These are phyloP conservation scores for Hirsutella rhossiliensis DNA, from an alignment of 2,329 filamentous ascomycete species.

Conservation along the genomic window DNA sequence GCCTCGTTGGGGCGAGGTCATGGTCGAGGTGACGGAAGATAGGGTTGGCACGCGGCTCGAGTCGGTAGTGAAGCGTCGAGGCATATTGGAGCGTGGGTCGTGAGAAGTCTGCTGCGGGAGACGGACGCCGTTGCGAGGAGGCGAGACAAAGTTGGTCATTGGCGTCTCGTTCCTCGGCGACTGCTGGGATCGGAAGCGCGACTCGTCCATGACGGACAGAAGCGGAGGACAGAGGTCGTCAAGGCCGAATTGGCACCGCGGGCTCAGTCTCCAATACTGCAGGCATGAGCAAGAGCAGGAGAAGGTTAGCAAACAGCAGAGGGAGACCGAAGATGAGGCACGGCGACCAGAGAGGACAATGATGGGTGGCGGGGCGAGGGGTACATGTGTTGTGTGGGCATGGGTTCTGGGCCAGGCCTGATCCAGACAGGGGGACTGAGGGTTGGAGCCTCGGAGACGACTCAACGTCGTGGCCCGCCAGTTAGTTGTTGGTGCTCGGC, in stretches of 20 bases:
- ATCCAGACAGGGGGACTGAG: constrained; percentile 1
- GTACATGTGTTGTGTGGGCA: constrained; percentile 10
- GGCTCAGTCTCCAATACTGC: constrained; percentile 18
- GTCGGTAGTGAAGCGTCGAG: constrained; percentile 90
- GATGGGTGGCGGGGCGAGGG: constrained; percentile 17
- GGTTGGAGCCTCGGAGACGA: neutral
- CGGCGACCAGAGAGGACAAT: constrained; percentile 13
- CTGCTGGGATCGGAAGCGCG: constrained; percentile 66
- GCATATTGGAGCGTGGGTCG: constrained; percentile 66
- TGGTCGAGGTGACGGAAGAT: constrained; percentile 29
- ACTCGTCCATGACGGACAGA: constrained; percentile 51
- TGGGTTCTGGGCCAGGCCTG: constrained; percentile 13
- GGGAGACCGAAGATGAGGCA: constrained; percentile 9
- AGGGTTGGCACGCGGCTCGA: constrained; percentile 70
- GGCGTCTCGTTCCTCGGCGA: constrained; percentile 65
- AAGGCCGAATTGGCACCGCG: constrained; percentile 25
- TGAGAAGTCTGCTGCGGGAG: constrained; percentile 39
- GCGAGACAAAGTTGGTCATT: constrained; percentile 63
- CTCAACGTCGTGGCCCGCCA: neutral
- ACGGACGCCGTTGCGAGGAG: constrained; percentile 57
- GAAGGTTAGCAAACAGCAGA: constrained; percentile 16
- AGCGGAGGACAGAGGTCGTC: constrained; percentile 20
- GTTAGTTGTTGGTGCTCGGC: neutral
- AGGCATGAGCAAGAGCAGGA: constrained; percentile 21
- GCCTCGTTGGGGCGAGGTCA: constrained; percentile 39